A percentile compares a stretch with the other conserved stretches of the same genome.
These are phyloP conservation scores for Iris pallida DNA, from an alignment of 116 monocot genomes.

Conservation along the genomic window DNA sequence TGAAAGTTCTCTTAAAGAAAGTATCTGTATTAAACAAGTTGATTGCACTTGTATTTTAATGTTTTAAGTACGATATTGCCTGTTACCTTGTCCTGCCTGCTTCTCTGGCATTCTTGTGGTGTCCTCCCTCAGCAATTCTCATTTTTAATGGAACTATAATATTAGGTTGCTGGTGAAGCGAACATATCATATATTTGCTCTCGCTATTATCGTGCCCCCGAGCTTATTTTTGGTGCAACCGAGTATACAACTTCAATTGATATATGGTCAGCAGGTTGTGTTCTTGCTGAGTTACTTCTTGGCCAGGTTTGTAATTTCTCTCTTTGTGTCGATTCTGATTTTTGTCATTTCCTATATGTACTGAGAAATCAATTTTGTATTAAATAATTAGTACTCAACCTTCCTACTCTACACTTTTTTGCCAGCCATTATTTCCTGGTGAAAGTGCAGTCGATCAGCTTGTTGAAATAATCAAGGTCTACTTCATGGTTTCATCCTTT, in stretches of 20 bases:
- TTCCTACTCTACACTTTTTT: neutral
- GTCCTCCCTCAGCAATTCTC: neutral
- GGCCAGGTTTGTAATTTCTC: neutral
- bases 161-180: slow-evolving; percentile 13
- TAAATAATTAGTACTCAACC: neutral
- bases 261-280: slow-evolving; percentile 21
- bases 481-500: neutral
- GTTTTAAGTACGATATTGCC: no score
- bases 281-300: slow-evolving; percentile 13
- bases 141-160: neutral
- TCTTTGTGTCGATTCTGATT: neutral
- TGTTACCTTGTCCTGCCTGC: no score
- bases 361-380: neutral
- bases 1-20: no score
- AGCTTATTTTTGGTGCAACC: slow-evolving; percentile 22
- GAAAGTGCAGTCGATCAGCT: slow-evolving; percentile 56
- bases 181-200: slow-evolving; percentile 22
- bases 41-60: no score
- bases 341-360: neutral
- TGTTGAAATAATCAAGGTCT: slow-evolving; percentile 51
- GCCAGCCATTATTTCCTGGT: slow-evolving; percentile 52
- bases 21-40: no score
- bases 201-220: slow-evolving; percentile 19
- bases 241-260: slow-evolving; percentile 17
- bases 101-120: neutral